Evolutionary conservation across 140 eudicot genomes (phyloP).

Genomic region (Oenanthe javanica): DNA sequence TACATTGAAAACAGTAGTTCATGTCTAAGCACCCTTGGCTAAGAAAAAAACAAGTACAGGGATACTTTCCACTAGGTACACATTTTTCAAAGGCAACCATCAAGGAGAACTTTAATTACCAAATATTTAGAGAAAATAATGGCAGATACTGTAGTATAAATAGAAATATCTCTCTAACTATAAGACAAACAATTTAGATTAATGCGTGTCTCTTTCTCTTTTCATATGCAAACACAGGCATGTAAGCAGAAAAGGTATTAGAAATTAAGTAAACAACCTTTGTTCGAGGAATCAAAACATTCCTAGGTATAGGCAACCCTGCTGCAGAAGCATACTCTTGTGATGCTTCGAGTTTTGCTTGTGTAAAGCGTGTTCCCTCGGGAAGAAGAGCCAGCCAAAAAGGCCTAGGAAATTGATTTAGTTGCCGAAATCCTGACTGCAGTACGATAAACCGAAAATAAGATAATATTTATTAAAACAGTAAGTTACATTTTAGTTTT

Average conservation of each 20-base stretch:
- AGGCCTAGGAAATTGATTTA: slow-evolving; percentile 58
- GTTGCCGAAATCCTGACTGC: slow-evolving; percentile 54
- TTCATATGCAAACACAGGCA: neutral
- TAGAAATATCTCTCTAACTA: neutral
- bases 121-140: neutral
- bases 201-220: neutral
- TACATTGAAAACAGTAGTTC: neutral
- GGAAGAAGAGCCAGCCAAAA: slow-evolving; percentile 84
- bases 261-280: slow-evolving; percentile 36
- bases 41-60: neutral
- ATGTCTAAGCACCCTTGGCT: neutral
- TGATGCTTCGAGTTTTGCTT: slow-evolving; percentile 63
- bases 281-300: slow-evolving; percentile 74
- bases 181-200: neutral
- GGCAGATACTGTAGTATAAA: neutral
- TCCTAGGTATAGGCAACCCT: slow-evolving; percentile 58
- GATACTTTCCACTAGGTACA: neutral
- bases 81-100: neutral
- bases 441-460: slow-evolving; percentile 9
- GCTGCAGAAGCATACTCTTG: slow-evolving; percentile 55
- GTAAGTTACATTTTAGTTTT: neutral
- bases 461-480: neutral
- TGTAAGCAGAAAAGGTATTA: neutral
- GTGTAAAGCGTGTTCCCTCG: slow-evolving; percentile 90
- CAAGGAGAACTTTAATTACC: neutral